A percentile compares a stretch with the other conserved stretches of the same genome.
These are phyloP conservation scores for Bruguiera hainesii DNA, from an alignment of 441 rosid genomes.

Conservation along the genomic window DNA sequence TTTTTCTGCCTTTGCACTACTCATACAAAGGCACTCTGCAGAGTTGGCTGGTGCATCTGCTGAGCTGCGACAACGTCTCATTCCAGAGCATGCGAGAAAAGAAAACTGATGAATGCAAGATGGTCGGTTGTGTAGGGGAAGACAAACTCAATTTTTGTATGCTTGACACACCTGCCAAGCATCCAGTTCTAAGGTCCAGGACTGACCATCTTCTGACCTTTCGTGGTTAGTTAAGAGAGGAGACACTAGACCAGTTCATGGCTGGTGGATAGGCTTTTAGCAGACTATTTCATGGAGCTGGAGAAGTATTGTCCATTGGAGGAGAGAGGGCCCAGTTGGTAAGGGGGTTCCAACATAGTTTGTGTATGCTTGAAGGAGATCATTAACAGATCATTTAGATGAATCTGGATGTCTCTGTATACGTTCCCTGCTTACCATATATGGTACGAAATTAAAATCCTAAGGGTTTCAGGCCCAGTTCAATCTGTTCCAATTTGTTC, in stretches of 20 bases:
- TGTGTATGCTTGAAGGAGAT: slow-evolving; percentile 17
- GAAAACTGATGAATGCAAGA: slow-evolving; percentile 18
- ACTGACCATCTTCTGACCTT: slow-evolving; percentile 5
- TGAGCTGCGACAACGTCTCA: slow-evolving; percentile 62
- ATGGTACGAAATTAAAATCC: slow-evolving; percentile 5
- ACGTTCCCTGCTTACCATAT: slow-evolving; percentile 2
- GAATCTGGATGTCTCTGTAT: slow-evolving; percentile 21
- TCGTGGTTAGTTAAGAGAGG: neutral
- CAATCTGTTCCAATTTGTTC: neutral
- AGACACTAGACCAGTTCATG: slow-evolving; percentile 4
- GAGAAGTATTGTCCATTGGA: slow-evolving; percentile 11
- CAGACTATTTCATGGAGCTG: slow-evolving; percentile 1
- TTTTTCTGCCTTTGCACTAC: neutral
- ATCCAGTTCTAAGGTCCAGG: slow-evolving; percentile 3
- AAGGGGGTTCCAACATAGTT: slow-evolving; percentile 20
- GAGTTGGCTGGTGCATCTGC: slow-evolving; percentile 80
- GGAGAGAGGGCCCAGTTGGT: slow-evolving; percentile 6
- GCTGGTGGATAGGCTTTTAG: slow-evolving; percentile 5
- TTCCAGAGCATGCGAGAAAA: slow-evolving; percentile 52
- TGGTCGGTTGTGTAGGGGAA: slow-evolving; percentile 4
- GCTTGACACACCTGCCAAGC: slow-evolving; percentile 4
- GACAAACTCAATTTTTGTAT: slow-evolving; percentile 25
- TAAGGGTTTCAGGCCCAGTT: neutral
- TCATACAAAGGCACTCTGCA: slow-evolving; percentile 30
- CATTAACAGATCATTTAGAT: slow-evolving; percentile 14